Conservation (phyloP, 805 yeast species). For the Zygosaccharomyces pseudorouxii region DNA sequence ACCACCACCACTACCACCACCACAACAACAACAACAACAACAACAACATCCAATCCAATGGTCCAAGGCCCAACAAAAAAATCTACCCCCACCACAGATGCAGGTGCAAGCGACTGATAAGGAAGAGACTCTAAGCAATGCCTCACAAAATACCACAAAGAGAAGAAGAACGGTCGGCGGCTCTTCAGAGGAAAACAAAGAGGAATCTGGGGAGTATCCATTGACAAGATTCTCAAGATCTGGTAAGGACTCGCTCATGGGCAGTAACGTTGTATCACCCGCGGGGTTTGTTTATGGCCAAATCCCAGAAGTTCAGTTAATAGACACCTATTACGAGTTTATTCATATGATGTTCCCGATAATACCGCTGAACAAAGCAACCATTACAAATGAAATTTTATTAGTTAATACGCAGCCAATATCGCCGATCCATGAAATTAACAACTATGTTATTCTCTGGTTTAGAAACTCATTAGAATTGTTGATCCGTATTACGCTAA, state of each 20-base stretch:
- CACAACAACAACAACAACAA: constrained; percentile 1
- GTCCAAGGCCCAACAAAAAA: neutral
- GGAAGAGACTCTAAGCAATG: neutral
- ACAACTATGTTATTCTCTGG: constrained; percentile 32
- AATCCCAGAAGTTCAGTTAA: constrained; percentile 37
- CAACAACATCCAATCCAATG: constrained; percentile 3
- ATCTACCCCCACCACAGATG: neutral
- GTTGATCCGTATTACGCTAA: constrained; percentile 28
- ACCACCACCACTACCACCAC: too few relatives aligned
- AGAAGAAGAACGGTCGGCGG: constrained; percentile 1
- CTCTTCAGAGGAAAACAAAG: constrained; percentile 8
- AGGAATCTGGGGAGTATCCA: constrained; percentile 4
- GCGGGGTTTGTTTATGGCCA: constrained; percentile 24
- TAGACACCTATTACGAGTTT: constrained; percentile 45
- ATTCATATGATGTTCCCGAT: constrained; percentile 39
- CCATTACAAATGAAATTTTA: constrained; percentile 30
- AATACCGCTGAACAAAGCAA: constrained; percentile 36
- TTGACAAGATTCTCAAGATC: neutral
- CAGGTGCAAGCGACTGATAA: neutral
- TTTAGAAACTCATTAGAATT: constrained; percentile 34
- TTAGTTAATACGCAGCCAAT: constrained; percentile 31
- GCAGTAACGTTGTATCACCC: constrained; percentile 1
- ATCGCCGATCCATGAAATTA: constrained; percentile 31
- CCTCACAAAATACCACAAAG: constrained; percentile 3
- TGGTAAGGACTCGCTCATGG: neutral